Percentiles rank a stretch among this genome's conserved stretches.
phyloP scores from a whole-genome alignment of 2,329 filamentous ascomycete genomes.

The Tolypocladium ophioglossoides region DNA sequence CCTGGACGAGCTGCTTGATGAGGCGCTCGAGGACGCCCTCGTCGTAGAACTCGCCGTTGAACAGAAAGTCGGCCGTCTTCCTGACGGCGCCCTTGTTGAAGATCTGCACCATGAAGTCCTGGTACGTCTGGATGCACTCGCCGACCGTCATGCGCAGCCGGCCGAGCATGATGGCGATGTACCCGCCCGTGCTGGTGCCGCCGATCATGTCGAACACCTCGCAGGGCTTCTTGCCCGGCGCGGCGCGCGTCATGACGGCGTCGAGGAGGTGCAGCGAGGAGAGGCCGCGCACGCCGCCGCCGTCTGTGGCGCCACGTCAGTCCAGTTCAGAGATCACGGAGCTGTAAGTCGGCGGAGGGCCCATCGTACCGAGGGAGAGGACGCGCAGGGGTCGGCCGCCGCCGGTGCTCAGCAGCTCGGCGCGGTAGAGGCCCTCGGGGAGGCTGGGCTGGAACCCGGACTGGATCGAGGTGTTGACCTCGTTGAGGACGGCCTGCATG shows the following conservation, averaged over 20 bases:
- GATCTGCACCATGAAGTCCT: conserved; percentile 2
- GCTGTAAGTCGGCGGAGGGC: no score
- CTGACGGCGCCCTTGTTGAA: background rate
- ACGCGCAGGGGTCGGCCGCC: background rate
- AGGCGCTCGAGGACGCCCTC: background rate
- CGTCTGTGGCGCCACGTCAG: conserved; percentile 5
- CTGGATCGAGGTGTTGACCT: background rate
- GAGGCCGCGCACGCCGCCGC: conserved; percentile 16
- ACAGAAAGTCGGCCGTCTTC: background rate
- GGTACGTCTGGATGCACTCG: conserved; percentile 2
- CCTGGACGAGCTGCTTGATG: conserved; percentile 1
- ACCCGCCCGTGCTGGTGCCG: conserved; percentile 17
- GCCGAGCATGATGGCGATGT: conserved; percentile 33
- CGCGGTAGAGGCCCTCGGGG: background rate
- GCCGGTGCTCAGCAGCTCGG: background rate
- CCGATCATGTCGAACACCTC: conserved; percentile 21
- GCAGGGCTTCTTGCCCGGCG: conserved; percentile 9
- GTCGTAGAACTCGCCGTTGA: background rate
- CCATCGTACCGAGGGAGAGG: background rate
- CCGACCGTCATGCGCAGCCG: conserved; percentile 8
- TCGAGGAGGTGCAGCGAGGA: conserved; percentile 16
- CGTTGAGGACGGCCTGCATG: background rate
- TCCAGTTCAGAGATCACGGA: no score
- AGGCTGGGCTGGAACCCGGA: background rate
- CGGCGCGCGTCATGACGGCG: conserved; percentile 12